These are phyloP conservation scores for Umbelopsis sp. DNA, from an alignment of 371 early-diverging fungal species.

Conservation along the genomic window DNA sequence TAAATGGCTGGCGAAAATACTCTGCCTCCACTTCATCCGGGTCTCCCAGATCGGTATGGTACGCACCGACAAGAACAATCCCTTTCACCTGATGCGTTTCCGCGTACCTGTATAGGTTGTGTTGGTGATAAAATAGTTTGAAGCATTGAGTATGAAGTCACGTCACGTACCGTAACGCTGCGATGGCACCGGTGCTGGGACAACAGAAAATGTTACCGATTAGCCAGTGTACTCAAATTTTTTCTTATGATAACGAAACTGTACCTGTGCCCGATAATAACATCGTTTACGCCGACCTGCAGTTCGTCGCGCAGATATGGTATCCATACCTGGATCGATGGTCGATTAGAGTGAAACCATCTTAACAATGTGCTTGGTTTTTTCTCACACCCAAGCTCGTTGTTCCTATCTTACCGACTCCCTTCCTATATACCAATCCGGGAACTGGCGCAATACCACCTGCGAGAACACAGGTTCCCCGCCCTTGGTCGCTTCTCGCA, in stretches of 20 bases:
- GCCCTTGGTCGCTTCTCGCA: neutral
- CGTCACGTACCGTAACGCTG: neutral
- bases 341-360: neutral
- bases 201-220: neutral
- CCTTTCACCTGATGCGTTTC: neutral
- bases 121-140: neutral
- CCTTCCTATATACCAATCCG: slow-evolving; percentile 8
- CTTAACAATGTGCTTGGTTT: neutral
- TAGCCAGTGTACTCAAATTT: neutral
- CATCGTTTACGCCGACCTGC: neutral
- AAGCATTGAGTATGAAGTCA: neutral
- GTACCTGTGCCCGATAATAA: slow-evolving; percentile 13
- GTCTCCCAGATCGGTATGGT: slow-evolving; percentile 7
- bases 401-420: neutral
- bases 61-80: slow-evolving; percentile 1
- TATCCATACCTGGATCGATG: neutral
- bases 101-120: neutral
- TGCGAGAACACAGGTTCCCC: neutral
- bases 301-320: neutral
- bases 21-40: slow-evolving; percentile 6
- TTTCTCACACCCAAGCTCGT: neutral
- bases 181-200: slow-evolving; percentile 4
- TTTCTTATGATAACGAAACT: neutral
- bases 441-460: slow-evolving; percentile 7
- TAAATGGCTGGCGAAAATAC: neutral